These are phyloP conservation scores for Wickerhamomyces sp. DNA, from an alignment of 1,139 yeast species.

Conservation along the genomic window DNA sequence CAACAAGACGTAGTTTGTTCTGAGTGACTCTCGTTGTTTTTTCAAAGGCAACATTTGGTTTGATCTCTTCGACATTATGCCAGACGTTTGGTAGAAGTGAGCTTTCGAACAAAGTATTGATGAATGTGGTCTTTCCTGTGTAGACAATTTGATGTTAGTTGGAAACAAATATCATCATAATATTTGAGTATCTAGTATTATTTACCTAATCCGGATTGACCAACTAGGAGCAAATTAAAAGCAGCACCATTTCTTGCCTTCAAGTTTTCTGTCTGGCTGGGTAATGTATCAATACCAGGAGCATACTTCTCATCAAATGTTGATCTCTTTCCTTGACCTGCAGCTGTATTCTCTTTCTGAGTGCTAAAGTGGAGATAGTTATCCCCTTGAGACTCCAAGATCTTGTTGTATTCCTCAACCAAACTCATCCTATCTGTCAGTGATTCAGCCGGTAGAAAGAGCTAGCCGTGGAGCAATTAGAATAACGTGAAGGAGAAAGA, in stretches of 20 bases:
- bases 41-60: conserved; percentile 10
- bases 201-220: conserved; percentile 52
- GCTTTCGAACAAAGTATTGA: conserved; percentile 48
- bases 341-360: not conserved
- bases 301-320: conserved; percentile 6
- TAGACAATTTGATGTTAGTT: too few relatives aligned
- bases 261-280: conserved; percentile 25
- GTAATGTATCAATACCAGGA: conserved; percentile 25
- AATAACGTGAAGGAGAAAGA: not conserved
- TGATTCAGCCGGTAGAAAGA: not conserved
- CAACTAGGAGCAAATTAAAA: conserved; percentile 55
- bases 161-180: not conserved
- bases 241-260: conserved; percentile 42
- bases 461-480: not conserved
- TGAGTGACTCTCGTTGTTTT: conserved; percentile 35
- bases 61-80: conserved; percentile 12
- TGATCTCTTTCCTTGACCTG: not conserved
- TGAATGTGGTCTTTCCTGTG: conserved; percentile 42
- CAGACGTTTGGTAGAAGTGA: conserved; percentile 24
- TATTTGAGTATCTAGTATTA: conserved; percentile 8
- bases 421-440: not conserved
- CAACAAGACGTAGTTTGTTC: conserved; percentile 41
- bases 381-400: not conserved
- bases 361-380: not conserved
- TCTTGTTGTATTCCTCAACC: not conserved